Base-by-base conservation (phyloP, 331 rosid species). In the Cucumis variabilis region DNA sequence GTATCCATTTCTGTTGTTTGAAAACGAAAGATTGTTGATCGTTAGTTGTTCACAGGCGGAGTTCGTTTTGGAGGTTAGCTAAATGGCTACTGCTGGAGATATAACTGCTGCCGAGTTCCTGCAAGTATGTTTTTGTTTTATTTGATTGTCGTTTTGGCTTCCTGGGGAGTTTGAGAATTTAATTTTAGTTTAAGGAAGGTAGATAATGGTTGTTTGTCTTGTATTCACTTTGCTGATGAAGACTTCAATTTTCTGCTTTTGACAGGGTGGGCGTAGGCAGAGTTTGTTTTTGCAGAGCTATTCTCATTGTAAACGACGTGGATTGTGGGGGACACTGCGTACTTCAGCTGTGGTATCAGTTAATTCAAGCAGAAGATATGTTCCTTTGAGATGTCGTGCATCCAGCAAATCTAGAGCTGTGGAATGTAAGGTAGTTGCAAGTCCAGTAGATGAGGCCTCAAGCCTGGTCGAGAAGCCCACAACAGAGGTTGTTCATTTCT, bases 261-360 rank as follows among this genome's bases (percentile, higher is more conserved):
- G 87, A 72, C 93, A 96, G 98, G 98, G 99, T 81, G 87, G 93
- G 21, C 84, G 88, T 60, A 89, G 93, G 89, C 96, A 93, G 72
- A 92, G 77, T 78, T 83, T 92, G 79, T 85, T 94, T 88, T 82
- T 92, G 55, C 88, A 37, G 44, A 89, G 92, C 48, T 89, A 88
- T 73, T 86, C 93, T 87, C 87, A 63, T 19, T 89, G 87, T 41
- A 87, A 80, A 78, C 93, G 88, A 50, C 90, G 89, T n/a, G 93
- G 86, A 65, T 77, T 95, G 46, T 95, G 98, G 99, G 94, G 93
- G 28, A 33, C 83, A 2, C 84, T 90, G 62, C 79, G 24, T 11
- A 86, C 89, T 9, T 81, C 90, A 71, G 70, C 48, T 85, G 81
- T 76, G 46, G 88, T 55, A 10, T 44, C 66, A 33, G 73, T 85